phyloP scores from a whole-genome alignment of 352 stramenopile genomes.

The Pythium pectinolyticum region DNA sequence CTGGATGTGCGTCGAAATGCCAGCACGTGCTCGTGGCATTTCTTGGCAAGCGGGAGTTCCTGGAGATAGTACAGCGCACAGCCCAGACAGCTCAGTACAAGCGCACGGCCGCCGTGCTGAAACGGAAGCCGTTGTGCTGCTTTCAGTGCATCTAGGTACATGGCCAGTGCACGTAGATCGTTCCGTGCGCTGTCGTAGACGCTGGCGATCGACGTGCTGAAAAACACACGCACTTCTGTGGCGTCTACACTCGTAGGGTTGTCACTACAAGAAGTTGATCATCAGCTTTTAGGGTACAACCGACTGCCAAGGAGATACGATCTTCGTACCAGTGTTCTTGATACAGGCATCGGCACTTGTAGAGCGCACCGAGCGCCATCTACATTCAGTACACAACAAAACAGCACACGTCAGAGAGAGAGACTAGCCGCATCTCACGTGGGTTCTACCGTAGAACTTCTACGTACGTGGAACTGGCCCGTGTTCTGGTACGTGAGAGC shows the following conservation, averaged over 20 bases:
- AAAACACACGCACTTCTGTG: constrained; percentile 51
- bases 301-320: too few species aligned
- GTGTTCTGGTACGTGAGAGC: constrained; percentile 68
- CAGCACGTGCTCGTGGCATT: constrained; percentile 59
- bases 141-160: constrained; percentile 57
- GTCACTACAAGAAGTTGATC: constrained; percentile 4
- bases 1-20: constrained; percentile 32
- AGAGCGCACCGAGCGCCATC: constrained; percentile 58
- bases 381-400: constrained; percentile 22
- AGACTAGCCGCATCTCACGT: too few species aligned
- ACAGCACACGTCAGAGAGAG: neutral
- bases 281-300: too few species aligned
- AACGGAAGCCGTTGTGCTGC: constrained; percentile 35
- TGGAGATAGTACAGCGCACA: constrained; percentile 58
- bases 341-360: constrained; percentile 44
- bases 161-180: constrained; percentile 47
- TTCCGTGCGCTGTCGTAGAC: constrained; percentile 54
- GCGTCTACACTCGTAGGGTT: constrained; percentile 7
- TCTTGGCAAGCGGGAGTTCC: constrained; percentile 46
- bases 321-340: constrained; percentile 35
- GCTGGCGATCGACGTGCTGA: constrained; percentile 48
- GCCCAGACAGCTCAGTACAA: constrained; percentile 54
- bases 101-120: constrained; percentile 34
- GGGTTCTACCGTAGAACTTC: neutral
- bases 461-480: constrained; percentile 56